Base-by-base conservation (phyloP, 2,329 filamentous ascomycete species). In the Colletotrichum gloeosporioides region DNA sequence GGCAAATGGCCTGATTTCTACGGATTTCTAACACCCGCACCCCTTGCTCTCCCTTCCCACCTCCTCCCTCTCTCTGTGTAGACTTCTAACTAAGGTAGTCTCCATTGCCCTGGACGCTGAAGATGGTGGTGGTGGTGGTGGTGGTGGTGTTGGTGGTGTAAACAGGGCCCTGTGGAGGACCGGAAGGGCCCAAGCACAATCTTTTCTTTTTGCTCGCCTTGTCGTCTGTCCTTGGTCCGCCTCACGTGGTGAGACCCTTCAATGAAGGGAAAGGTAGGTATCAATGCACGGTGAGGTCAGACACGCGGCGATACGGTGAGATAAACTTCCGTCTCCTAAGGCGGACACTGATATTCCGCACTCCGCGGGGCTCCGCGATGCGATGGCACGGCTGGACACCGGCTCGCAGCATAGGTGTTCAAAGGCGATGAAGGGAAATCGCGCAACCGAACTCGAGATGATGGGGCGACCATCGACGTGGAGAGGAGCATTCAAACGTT, bases 211-310 rank as follows among this genome's bases (percentile, higher is more conserved):
- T 39, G 57, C 59, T 65, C 59, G 71, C 71, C 71, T 44, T 65
- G 66, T 70, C 49, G 59, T 74, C 71, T 18, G 72, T 66, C 61
- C 31, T 70, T 34, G 67, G 67, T 49, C 22, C 44, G 67, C 67
- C 72, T 75, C 68, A 65, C 71, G 72, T 66, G 72, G 61, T 71
- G 49, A 36, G 68, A 65, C 49, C 61, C 72, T 71, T 71, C 44
- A 29, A 25, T 36, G 49, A 59, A 69, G 15, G 34, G 34, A 39
- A 39, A 3, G 34, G 34, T 34, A 66, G 29, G 9, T n/a, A 49
- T 36, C 29, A 66, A 71, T 25, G 67, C 59, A 8, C 34, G 34
- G 34, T 16, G 15, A 39, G 34, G 34, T 39, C 34, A 39, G 34
- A 8, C 34, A 39, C 34, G 34, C 34, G 15, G 34, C 34, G 34